Conservation (phyloP, 2,329 filamentous ascomycete genomes). For the Diaporthe australafricana region DNA sequence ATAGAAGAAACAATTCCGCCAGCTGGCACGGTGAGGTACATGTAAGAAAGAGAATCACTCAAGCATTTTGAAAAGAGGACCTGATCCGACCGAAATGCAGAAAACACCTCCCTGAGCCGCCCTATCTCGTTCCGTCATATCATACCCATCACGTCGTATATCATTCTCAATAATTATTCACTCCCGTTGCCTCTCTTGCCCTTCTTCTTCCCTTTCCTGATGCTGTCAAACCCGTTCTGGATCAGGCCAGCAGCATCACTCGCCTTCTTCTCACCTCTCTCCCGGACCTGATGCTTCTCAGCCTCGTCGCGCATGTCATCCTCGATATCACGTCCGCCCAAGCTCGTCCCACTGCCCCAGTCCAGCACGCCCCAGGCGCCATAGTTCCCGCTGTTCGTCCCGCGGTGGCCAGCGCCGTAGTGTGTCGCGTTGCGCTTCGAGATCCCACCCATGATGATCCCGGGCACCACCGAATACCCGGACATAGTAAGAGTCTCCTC, state of each 20-base stretch:
- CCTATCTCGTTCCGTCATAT: background rate
- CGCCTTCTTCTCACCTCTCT: constrained; percentile 48
- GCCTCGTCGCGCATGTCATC: constrained; percentile 67
- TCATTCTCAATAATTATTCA: constrained; percentile 41
- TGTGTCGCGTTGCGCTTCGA: constrained; percentile 44
- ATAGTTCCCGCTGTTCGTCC: constrained; percentile 66
- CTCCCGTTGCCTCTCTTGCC: constrained; percentile 38
- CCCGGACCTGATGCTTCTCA: constrained; percentile 64
- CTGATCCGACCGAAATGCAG: background rate
- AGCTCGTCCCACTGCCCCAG: constrained; percentile 68
- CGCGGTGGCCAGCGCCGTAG: constrained; percentile 51
- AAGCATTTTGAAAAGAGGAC: background rate
- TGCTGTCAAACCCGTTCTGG: constrained; percentile 48
- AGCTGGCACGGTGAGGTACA: background rate
- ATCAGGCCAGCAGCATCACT: constrained; percentile 48
- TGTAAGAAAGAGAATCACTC: background rate
- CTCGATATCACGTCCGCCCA: constrained; percentile 63
- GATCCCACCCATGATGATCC: constrained; percentile 65
- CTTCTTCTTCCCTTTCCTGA: constrained; percentile 43
- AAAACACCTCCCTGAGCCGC: background rate
- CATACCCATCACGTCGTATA: background rate
- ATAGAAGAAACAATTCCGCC: constrained; percentile 4
- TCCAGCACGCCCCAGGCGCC: constrained; percentile 73
- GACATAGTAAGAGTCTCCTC: constrained; percentile 77
- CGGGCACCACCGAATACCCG: constrained; percentile 72